Evolutionary conservation across 2,329 filamentous ascomycete species (phyloP), one percentile per base, ranked within the genome.

Genomic region (Colletotrichum liriopes): DNA sequence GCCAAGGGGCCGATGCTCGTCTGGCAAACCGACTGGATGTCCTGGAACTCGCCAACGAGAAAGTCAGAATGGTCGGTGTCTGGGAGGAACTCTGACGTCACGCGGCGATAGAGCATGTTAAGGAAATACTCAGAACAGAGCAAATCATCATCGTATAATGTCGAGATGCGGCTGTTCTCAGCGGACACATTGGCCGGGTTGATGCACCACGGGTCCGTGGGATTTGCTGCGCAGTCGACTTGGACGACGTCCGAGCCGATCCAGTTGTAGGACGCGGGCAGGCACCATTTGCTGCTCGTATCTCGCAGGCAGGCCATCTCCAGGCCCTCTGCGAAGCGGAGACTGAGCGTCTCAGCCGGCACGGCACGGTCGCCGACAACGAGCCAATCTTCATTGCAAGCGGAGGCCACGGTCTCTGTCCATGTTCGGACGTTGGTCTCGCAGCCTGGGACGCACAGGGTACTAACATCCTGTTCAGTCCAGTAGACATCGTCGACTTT

Each of bases 151-250:
- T 70, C 62, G 43, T 73, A 70, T n/a, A 73, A 47, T 2, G 41
- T 52, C 16, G 71, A 70, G 23, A 71, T 71, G 20, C 66, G 65
- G 23, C 55, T 63, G 51, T 73, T 73, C 52, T 73, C 58, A 23
- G 61, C 23, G n/a, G 26, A 45, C 14, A 58, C 54, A 18, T 70
- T 59, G 41, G 52, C 66, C 2, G 49, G 54, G 62, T 73, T 65
- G 20, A 60, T 55, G 45, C 66, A 73, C 49, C 56, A 71, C 35
- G 71, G 71, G n/a, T 70, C 71, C 5, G 51, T 12, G 3, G 71
- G 71, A 16, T 67, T 70, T 18, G 71, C 71, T 16, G 47, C 55
- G 59, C 71, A 73, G 58, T 73, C 49, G 7, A 64, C 32, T 45
- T 67, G 56, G 4, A 73, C 67, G 14, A 73, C 45, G 45, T 71